phyloP scores from a whole-genome alignment of 768 basidiomycete species.

The Suillus sp. region DNA sequence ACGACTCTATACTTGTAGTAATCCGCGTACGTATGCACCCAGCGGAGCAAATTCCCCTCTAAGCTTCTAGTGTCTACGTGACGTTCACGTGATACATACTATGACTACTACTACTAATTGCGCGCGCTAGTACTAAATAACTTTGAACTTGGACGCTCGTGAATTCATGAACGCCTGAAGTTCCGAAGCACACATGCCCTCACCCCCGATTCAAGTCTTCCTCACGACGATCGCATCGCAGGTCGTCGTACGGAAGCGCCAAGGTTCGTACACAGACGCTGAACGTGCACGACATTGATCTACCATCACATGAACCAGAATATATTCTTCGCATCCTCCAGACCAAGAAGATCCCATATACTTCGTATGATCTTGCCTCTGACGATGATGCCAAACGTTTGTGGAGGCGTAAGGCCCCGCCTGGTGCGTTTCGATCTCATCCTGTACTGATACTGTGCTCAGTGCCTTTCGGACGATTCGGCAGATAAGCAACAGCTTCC shows the following conservation, averaged over 20 bases:
- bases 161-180: constrained; percentile 1
- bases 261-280: constrained; percentile 50
- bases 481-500: constrained; percentile 84
- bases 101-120: too few relatives aligned
- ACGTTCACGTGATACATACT: constrained; percentile 7
- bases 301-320: constrained; percentile 45
- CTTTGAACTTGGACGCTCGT: background rate
- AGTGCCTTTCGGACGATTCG: constrained; percentile 12
- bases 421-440: constrained; percentile 41
- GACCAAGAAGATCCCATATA: constrained; percentile 83
- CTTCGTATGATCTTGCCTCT: constrained; percentile 82
- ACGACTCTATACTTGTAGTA: background rate
- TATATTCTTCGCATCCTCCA: constrained; percentile 82
- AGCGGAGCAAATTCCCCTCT: background rate
- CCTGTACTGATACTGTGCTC: constrained; percentile 1
- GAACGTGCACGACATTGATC: constrained; percentile 4
- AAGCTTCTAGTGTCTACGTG: background rate
- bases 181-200: constrained; percentile 49
- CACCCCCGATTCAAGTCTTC: constrained; percentile 81
- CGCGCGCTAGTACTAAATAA: too few relatives aligned
- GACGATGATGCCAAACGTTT: constrained; percentile 78
- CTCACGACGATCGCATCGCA: constrained; percentile 89
- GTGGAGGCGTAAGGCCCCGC: constrained; percentile 82
- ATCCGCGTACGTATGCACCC: background rate
- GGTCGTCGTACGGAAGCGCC: constrained; percentile 72